phyloP scores from a whole-genome alignment of 2,329 filamentous ascomycete genomes.

The Aureobasidium sp. region DNA sequence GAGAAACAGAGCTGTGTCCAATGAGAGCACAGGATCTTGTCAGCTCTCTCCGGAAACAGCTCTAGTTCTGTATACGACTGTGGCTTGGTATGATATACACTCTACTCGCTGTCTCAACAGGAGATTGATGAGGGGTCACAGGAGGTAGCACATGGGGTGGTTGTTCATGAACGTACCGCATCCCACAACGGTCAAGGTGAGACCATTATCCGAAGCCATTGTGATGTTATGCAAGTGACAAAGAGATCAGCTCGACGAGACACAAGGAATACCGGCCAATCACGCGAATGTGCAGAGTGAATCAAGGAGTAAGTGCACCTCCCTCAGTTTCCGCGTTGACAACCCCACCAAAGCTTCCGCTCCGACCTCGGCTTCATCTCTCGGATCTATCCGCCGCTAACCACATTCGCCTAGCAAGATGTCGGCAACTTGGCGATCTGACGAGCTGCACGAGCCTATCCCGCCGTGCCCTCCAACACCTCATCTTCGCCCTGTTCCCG shows the following conservation, averaged over 20 bases:
- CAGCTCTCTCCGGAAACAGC: not conserved
- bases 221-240: not conserved
- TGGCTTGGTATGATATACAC: not conserved
- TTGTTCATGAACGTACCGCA: slow-evolving; percentile 51
- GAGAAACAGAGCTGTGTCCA: no score
- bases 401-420: not conserved
- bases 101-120: no score
- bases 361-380: not conserved
- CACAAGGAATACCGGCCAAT: not conserved
- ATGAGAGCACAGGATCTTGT: no score
- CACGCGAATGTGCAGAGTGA: not conserved
- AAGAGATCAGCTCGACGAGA: not conserved
- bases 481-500: not conserved
- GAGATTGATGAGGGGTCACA: no score
- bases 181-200: slow-evolving; percentile 74
- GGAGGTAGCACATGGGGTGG: not conserved
- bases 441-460: not conserved
- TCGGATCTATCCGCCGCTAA: not conserved
- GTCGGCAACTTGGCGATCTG: no score
- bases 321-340: no score
- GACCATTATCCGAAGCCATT: slow-evolving; percentile 34
- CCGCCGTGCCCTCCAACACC: not conserved
- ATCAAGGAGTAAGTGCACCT: not conserved
- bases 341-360: not conserved
- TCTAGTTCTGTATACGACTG: not conserved